Percentiles rank a stretch among this genome's conserved stretches.
These are phyloP conservation scores for Mycena rosella DNA, from an alignment of 768 basidiomycete species.

Conservation along the genomic window DNA sequence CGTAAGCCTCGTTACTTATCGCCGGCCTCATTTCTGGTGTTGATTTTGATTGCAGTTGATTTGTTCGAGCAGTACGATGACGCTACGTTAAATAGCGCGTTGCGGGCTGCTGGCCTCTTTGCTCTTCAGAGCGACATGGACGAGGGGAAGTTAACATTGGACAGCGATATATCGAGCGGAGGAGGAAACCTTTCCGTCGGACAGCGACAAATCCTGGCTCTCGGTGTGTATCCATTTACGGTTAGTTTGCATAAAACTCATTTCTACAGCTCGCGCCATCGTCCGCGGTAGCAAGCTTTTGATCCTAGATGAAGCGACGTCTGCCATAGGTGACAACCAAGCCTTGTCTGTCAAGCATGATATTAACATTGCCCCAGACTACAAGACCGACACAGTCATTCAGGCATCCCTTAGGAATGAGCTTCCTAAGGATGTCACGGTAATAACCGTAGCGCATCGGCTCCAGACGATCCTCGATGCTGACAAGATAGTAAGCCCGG, in stretches of 20 bases:
- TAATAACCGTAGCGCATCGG: constrained; percentile 44
- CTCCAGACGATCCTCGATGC: constrained; percentile 50
- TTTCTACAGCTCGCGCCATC: constrained; percentile 32
- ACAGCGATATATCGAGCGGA: constrained; percentile 46
- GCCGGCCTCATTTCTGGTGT: too few species aligned
- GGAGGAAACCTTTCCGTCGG: constrained; percentile 55
- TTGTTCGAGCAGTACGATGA: constrained; percentile 63
- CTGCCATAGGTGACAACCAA: constrained; percentile 19
- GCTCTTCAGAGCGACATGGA: constrained; percentile 51
- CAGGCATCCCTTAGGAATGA: constrained; percentile 56
- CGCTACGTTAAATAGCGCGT: constrained; percentile 50
- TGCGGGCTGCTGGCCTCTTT: constrained; percentile 52
- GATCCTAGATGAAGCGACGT: constrained; percentile 36
- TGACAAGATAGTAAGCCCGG: constrained; percentile 44
- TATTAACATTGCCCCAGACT: constrained; percentile 30
- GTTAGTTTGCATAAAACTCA: not conserved
- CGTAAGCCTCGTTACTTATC: not conserved
- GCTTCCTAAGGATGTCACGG: constrained; percentile 52
- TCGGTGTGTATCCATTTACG: constrained; percentile 45
- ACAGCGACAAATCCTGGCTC: constrained; percentile 62
- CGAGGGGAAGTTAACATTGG: constrained; percentile 45
- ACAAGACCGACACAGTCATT: constrained; percentile 57
- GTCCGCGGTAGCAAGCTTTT: constrained; percentile 40
- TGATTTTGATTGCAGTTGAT: constrained; percentile 44
- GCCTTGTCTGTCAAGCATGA: not conserved